Evolutionary conservation across 129 eudicot genomes (phyloP), one percentile per base, ranked within the genome.

Genomic region (Centella asiatica): DNA sequence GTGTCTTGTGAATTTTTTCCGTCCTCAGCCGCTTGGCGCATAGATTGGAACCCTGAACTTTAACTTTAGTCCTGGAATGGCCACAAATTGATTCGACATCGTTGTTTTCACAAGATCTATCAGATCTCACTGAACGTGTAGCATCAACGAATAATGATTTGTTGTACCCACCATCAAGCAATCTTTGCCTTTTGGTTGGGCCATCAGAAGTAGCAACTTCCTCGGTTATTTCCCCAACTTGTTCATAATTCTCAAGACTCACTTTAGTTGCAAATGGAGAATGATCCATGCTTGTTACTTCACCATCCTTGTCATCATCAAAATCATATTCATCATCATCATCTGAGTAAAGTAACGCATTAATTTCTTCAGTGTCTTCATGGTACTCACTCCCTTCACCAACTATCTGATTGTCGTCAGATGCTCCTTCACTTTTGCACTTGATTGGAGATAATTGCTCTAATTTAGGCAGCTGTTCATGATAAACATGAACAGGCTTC

Each of bases 321-420:
- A 72, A 67, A 60, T 72, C 66, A 27, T 67, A 48, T 24, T 59
- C 62, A 51, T 78, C 84, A 50, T 78, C 78, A 27, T 65, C 70
- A 64, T 75, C 72, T 6, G 85, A 83, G 73, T 73, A 76, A 44
- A 83, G 80, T 46, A 83, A 64, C 13, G 80, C 89, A 71, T 83
- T 59, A 26, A 83, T 66, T 58, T 83, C 89, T 10, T 83, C 82
- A 17, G 76, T 66, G 62, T 83, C 89, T 67, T 83, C 85, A 64
- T 17, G 80, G 40, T 29, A 56, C 27, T 56, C 79, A 60, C 74
- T 65, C 24, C 40, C 77, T 69, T 56, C 86, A 33, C 61, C 76
- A 44, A 23, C 24, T 28, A 66, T 31, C 39, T 61, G 34, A 50
- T 66, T 74, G 37, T 73, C 82, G 20, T 53, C 74, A 36, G 70